Conservation (phyloP, 169 alveolate species). For the Ophryocystis elektroscirrha region DNA sequence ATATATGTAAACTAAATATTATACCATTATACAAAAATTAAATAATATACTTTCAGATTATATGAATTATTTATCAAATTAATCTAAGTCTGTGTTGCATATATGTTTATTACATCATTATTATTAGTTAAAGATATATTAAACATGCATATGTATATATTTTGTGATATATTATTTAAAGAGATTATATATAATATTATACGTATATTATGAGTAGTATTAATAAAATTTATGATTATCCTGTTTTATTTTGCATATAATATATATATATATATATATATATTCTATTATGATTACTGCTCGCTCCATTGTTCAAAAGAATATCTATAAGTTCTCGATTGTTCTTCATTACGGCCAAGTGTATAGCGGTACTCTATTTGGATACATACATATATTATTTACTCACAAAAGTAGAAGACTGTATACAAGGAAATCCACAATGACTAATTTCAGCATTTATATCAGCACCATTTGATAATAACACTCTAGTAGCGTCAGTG, state of each 20-base stretch:
- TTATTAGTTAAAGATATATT: too few species aligned
- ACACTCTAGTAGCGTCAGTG: conserved; percentile 21
- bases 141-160: conserved; percentile 1
- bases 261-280: too few species aligned
- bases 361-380: conserved; percentile 31
- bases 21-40: neutral
- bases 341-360: conserved; percentile 35
- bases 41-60: neutral
- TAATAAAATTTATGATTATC: neutral
- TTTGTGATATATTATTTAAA: neutral
- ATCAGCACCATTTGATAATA: conserved; percentile 28
- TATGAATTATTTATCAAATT: too few species aligned
- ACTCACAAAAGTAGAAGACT: conserved; percentile 11
- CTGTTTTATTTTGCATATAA: too few species aligned
- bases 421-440: conserved; percentile 34
- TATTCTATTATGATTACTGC: too few species aligned
- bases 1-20: neutral
- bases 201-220: neutral
- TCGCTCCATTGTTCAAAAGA: conserved; percentile 25
- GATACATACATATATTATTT: neutral
- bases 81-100: too few species aligned
- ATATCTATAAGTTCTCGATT: conserved; percentile 16
- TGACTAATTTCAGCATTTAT: conserved; percentile 17
- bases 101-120: too few species aligned
- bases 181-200: neutral